Conservation (phyloP, 371 early-diverging fungal genomes). For the Mucor indicus region DNA sequence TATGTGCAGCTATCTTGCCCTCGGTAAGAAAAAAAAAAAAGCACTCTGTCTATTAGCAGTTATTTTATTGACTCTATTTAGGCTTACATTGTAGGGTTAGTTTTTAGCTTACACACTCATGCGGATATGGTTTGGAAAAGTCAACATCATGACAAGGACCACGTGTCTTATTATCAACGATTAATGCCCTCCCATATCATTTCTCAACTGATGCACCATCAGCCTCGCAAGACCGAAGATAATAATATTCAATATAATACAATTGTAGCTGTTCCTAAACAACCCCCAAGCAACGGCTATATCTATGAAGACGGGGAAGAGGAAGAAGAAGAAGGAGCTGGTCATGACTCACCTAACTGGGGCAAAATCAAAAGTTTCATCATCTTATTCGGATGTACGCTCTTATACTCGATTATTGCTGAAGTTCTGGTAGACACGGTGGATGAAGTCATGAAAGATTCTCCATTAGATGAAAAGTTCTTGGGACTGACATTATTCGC, state of each 20-base stretch:
- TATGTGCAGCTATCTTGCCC: constrained; percentile 84
- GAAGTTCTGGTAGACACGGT: constrained; percentile 80
- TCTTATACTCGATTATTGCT: constrained; percentile 86
- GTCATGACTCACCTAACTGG: constrained; percentile 96
- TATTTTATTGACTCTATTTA: no score
- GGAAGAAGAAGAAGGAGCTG: constrained; percentile 66
- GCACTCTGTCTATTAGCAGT: no score
- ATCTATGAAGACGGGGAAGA: constrained; percentile 36
- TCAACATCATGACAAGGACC: constrained; percentile 17
- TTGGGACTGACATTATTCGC: constrained; percentile 93
- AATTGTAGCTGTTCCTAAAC: not conserved
- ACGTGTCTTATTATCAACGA: constrained; percentile 35
- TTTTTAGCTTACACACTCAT: constrained; percentile 93
- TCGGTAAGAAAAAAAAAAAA: no score
- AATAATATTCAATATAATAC: not conserved
- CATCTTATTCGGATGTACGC: constrained; percentile 80
- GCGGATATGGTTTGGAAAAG: constrained; percentile 83
- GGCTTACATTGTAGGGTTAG: constrained; percentile 89
- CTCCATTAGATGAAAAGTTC: constrained; percentile 81
- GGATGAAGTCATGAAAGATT: constrained; percentile 63
- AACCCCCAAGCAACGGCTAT: no score
- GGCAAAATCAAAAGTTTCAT: constrained; percentile 74
- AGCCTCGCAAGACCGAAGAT: no score
- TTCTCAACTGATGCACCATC: constrained; percentile 33
- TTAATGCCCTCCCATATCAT: constrained; percentile 43